phyloP scores from a whole-genome alignment of 1,284 basidiomycete species.

The Puccinia brachypodii region DNA sequence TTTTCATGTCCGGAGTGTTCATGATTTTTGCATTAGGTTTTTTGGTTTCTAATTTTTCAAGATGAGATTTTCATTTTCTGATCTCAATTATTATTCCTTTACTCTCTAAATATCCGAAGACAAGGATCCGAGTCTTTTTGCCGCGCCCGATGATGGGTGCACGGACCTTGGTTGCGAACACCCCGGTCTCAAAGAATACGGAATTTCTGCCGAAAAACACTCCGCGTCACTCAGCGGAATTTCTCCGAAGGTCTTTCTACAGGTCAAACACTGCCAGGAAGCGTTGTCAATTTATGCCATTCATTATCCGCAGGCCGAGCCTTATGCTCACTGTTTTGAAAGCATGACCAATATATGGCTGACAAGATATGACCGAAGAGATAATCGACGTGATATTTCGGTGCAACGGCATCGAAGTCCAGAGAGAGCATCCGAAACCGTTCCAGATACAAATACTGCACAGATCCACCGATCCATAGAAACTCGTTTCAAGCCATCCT shows the following conservation, averaged over 20 bases:
- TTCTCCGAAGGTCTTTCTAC: neutral
- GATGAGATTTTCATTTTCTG: too few species aligned
- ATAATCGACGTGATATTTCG: neutral
- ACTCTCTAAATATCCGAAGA: too few species aligned
- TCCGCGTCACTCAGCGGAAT: neutral
- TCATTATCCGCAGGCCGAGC: slow-evolving; percentile 33
- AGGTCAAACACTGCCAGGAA: slow-evolving; percentile 22
- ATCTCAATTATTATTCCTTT: too few species aligned
- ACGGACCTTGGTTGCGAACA: too few species aligned
- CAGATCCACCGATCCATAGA: neutral
- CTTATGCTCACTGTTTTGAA: slow-evolving; percentile 40
- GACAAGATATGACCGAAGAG: neutral
- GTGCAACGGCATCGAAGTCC: neutral
- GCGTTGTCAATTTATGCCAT: slow-evolving; percentile 35
- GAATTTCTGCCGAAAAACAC: neutral
- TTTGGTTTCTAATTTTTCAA: too few species aligned
- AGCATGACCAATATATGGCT: slow-evolving; percentile 11
- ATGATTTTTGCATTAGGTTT: slow-evolving; percentile 30
- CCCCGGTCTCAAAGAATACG: neutral
- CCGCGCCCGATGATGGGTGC: neutral
- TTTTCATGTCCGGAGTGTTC: slow-evolving; percentile 41
- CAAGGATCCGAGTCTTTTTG: slow-evolving; percentile 25
- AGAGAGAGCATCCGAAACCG: neutral
- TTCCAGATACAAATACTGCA: neutral
- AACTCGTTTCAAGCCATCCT: neutral